Base-by-base conservation (phyloP, 805 yeast species). In the Grigorovia yakushimaensis region DNA sequence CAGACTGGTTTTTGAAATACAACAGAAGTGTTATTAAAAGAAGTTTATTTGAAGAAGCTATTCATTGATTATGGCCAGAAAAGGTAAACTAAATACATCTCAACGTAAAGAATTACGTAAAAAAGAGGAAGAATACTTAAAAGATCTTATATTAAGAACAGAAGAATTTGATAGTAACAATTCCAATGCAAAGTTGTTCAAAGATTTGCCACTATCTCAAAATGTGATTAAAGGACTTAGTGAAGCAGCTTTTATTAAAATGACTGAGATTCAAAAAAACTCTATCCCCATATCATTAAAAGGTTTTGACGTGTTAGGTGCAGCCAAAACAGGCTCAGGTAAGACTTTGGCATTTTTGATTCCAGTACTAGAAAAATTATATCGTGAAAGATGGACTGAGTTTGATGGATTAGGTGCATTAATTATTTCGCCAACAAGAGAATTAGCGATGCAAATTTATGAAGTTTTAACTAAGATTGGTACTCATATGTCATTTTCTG, bases 401-500 rank as follows among this genome's bases (percentile, higher is more conserved):
- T 72, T 67, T 55, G 97, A 88, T 62, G 96, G 96, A 1, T 70
- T 89, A 38, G 96, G 95, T 5, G 96, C 95, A 0, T 69, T 88
- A 49, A 79, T 88, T 21, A 79, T 88, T n/a, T 81, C 95, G 1
- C 96, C 97, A 4, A 88, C 96, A 0, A 76, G 97, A 64, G 97
- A 88, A 49, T 68, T 88, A 55, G 96, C 96, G 0, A 81, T 87
- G 52, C 97, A 88, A 66, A 88, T 83, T 22, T 88, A 88, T 57
- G 95, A 88, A 58, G 96, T 88, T 4, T 67, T 88, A 50, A 71
- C 81, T n/a, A 84, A 81, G 55, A 81, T 88, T 46, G 97, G 96
- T 20, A 77, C 80, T 41, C 72, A 77, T 54, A 82, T 81, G 54
- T 68, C 79, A 2, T 82, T 88, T 50, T 83, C 94, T 6, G 96